Evolutionary conservation across 257 asterid genomes (phyloP).

Genomic region (Solanum sejunctum): DNA sequence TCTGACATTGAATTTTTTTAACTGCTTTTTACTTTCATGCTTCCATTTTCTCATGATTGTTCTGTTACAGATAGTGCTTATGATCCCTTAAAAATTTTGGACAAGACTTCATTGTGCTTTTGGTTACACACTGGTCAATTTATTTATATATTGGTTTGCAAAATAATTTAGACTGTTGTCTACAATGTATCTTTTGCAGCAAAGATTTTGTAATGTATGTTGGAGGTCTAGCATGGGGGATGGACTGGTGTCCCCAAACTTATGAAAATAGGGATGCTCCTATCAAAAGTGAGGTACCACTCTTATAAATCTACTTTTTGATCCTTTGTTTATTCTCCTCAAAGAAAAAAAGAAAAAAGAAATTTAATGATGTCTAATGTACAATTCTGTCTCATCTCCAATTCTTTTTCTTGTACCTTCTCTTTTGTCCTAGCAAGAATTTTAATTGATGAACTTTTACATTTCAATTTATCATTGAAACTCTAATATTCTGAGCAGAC

Average conservation of each 20-base stretch:
- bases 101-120: background rate
- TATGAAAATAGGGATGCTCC: constrained; percentile 20
- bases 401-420: background rate
- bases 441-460: background rate
- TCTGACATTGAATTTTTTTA: background rate
- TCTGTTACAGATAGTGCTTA: background rate
- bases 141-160: background rate
- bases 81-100: background rate
- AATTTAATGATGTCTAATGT: background rate
- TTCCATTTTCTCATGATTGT: background rate
- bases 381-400: background rate
- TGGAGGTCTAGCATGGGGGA: constrained; percentile 88
- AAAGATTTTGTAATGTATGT: constrained; percentile 65
- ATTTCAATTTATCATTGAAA: background rate
- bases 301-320: background rate
- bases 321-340: background rate
- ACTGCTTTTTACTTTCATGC: background rate
- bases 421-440: background rate
- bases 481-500: background rate
- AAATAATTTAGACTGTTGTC: background rate
- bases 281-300: constrained; percentile 53
- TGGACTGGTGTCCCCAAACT: constrained; percentile 92
- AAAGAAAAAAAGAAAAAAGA: background rate
- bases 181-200: constrained; percentile 33
- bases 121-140: background rate